Evolutionary conservation across 208 protist genomes (phyloP), one percentile per base, ranked within the genome.

Genomic region (Sergeia podlipaevii): DNA sequence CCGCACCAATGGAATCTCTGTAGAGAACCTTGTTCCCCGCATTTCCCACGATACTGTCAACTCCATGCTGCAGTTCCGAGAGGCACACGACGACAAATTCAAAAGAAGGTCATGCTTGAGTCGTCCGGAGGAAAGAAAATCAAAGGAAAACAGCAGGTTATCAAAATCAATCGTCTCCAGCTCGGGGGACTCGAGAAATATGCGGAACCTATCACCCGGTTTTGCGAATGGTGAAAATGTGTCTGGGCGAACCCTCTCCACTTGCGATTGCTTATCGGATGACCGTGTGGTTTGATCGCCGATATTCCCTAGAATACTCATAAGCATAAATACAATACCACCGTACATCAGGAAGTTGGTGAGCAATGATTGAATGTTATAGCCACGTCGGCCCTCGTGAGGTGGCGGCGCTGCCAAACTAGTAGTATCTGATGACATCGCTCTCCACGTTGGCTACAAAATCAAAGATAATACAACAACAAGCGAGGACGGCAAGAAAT

Each of bases 11-110:
- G 70, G 51, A 46, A 50, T 44, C 8, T 51, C 28, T 29, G 62
- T 55, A 3, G 38, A 17, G 42, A 75, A 83, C 21, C 46, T 65
- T 17, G 73, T 38, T 8, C 62, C 65, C 18, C 38, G 50, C 42
- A 79, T 60, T 3, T 11, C 47, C 47, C 55, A 72, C 45, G 33
- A 62, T 24, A 69, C 65, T 34, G 17, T 46, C 43, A 54, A 59
- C 26, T 43, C 34, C 5, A 55, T 49, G 30, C 46, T 67, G 32
- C 55, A 60, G 43, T 77, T 77, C 37, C 42, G 34, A 15, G 17
- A 23, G 33, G 41, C 38, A 38, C 53, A 69, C 37, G 29, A 34
- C 3, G 32, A 23, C 3, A 77, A 30, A 49, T 77, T 47, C 30
- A 77, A 4, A 21, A 29, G 18, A 11, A 61, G 44, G 13, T 30